Evolutionary conservation across 2,329 filamentous ascomycete species (phyloP).

Genomic region (Helicocarpus griseus): DNA sequence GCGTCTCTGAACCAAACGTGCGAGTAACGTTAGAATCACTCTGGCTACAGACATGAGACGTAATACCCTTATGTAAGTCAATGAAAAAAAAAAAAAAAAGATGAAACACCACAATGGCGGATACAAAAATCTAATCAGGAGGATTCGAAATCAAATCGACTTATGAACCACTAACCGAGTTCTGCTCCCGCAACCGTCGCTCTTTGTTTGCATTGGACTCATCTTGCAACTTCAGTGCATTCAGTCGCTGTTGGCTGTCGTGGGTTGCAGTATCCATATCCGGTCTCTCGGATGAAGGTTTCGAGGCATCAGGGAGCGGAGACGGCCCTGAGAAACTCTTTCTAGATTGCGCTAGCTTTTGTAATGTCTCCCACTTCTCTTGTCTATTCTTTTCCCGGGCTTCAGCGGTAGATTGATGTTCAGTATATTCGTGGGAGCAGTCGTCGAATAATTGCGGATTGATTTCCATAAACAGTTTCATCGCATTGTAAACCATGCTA

Average conservation of each 20-base stretch:
- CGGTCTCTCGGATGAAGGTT: conserved; percentile 39
- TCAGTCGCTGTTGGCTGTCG: conserved; percentile 76
- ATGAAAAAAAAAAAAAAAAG: conserved; percentile 18
- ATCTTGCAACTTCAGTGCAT: conserved; percentile 85
- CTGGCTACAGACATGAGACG: conserved; percentile 29
- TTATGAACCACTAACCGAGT: conserved; percentile 35
- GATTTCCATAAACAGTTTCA: conserved; percentile 99
- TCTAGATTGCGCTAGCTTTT: conserved; percentile 66
- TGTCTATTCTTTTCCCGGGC: conserved; percentile 72
- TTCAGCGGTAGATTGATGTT: conserved; percentile 87
- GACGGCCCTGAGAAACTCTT: conserved; percentile 37
- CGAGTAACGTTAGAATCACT: conserved; percentile 39
- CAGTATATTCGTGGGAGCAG: conserved; percentile 95
- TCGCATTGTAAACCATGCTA: conserved; percentile 99
- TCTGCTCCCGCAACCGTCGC: conserved; percentile 35
- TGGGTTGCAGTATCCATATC: conserved; percentile 72
- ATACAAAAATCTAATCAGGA: conserved; percentile 6
- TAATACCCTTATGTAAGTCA: conserved; percentile 31
- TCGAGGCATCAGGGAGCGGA: conserved; percentile 23
- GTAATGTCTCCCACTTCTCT: conserved; percentile 79
- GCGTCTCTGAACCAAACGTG: conserved; percentile 38
- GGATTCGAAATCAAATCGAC: conserved; percentile 16
- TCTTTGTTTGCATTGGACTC: conserved; percentile 46
- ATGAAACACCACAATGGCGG: conserved; percentile 13
- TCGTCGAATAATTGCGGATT: conserved; percentile 98